Conservation (phyloP, 2,329 filamentous ascomycete genomes). For the Paecilomyces formosus region DNA sequence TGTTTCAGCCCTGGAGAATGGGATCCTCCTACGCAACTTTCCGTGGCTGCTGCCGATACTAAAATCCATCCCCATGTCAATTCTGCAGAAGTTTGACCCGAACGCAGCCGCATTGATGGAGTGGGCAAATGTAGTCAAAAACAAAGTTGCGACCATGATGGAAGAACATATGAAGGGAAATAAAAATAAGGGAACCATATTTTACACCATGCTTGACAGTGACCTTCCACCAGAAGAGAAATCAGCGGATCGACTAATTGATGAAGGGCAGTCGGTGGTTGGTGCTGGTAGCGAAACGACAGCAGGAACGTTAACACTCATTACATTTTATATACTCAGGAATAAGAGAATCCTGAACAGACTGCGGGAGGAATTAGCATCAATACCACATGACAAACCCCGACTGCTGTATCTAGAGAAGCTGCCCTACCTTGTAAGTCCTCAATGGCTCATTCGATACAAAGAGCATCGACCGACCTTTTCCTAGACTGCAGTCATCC, state of each 20-base stretch:
- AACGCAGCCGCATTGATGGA: slow-evolving; percentile 4
- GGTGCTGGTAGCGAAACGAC: slow-evolving; percentile 30
- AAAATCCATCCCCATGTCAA: slow-evolving; percentile 12
- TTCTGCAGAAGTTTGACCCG: slow-evolving; percentile 3
- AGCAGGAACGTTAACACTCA: slow-evolving; percentile 18
- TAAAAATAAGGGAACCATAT: slow-evolving; percentile 10
- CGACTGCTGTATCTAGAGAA: slow-evolving; percentile 28
- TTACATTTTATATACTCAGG: slow-evolving; percentile 21
- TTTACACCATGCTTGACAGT: slow-evolving; percentile 25
- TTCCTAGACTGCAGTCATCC: slow-evolving; percentile 20
- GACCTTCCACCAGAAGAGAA: slow-evolving; percentile 31
- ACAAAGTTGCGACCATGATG: background rate
- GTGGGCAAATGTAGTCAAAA: slow-evolving; percentile 1
- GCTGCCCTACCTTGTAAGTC: slow-evolving; percentile 31
- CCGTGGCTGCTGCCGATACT: slow-evolving; percentile 20
- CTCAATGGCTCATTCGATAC: background rate
- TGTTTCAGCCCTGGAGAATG: slow-evolving; percentile 14
- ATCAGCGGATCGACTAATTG: slow-evolving; percentile 19
- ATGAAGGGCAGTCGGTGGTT: slow-evolving; percentile 24
- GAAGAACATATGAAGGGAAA: slow-evolving; percentile 1
- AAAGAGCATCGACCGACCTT: background rate
- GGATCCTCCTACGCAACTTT: slow-evolving; percentile 17
- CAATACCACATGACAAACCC: slow-evolving; percentile 12
- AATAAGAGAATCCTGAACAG: slow-evolving; percentile 11
- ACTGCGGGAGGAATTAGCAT: slow-evolving; percentile 24